These are phyloP conservation scores for Phytophthora pluvialis DNA, from an alignment of 352 stramenopile species.

Conservation along the genomic window DNA sequence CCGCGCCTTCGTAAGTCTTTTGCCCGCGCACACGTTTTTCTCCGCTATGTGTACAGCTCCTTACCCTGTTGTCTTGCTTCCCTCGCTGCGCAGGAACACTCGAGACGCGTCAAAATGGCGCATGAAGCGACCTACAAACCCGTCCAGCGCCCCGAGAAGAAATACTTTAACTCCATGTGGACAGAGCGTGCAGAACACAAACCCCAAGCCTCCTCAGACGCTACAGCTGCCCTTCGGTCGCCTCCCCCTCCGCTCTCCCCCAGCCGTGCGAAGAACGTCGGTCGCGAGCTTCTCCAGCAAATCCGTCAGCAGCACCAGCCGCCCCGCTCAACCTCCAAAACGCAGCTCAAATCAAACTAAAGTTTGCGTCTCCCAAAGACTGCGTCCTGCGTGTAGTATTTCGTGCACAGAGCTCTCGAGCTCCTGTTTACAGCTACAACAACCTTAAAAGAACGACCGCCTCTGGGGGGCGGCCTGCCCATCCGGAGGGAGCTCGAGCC, in stretches of 20 bases:
- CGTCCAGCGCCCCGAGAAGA: conserved; percentile 45
- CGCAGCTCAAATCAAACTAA: conserved; percentile 12
- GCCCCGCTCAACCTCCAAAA: background rate
- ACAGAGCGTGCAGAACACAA: conserved; percentile 29
- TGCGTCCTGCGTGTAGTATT: conserved; percentile 20
- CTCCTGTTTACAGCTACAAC: conserved; percentile 14
- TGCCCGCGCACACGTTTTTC: background rate
- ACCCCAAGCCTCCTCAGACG: background rate
- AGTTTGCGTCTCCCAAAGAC: conserved; percentile 7
- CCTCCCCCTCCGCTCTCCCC: conserved; percentile 7
- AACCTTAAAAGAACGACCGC: background rate
- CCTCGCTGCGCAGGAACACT: conserved; percentile 41
- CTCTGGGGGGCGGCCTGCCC: background rate
- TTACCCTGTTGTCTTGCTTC: background rate
- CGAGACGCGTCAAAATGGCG: conserved; percentile 53
- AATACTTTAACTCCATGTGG: conserved; percentile 76
- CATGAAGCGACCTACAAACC: conserved; percentile 39
- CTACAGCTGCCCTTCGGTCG: background rate
- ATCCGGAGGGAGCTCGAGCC: conserved; percentile 5
- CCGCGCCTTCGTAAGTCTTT: conserved; percentile 25
- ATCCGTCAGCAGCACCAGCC: conserved; percentile 18
- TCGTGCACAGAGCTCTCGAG: conserved; percentile 1
- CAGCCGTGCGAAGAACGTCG: conserved; percentile 13
- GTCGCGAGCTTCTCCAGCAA: conserved; percentile 25
- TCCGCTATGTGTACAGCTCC: background rate